Evolutionary conservation across 2,329 filamentous ascomycete species (phyloP).

Genomic region (Pezicula radicicola): DNA sequence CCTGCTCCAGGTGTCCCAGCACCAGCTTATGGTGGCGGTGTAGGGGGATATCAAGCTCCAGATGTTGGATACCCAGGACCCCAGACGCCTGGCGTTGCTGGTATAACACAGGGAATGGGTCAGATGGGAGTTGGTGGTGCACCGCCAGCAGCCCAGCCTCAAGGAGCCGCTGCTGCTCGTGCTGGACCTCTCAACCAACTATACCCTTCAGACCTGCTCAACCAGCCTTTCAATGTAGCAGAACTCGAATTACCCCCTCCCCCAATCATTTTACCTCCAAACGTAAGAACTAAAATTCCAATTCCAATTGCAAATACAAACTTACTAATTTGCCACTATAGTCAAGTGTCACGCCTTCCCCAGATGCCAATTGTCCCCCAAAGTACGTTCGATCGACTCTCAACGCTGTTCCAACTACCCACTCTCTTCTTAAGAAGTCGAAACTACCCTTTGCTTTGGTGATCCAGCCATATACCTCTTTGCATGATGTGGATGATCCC

Average conservation of each 20-base stretch:
- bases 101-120: slow-evolving; percentile 80
- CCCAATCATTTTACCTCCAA: slow-evolving; percentile 84
- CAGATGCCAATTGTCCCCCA: slow-evolving; percentile 83
- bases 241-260: slow-evolving; percentile 91
- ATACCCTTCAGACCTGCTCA: slow-evolving; percentile 86
- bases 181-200: slow-evolving; percentile 74
- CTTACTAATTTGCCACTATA: slow-evolving; percentile 43
- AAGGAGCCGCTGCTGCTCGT: slow-evolving; percentile 45
- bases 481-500: slow-evolving; percentile 89
- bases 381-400: slow-evolving; percentile 95
- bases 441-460: slow-evolving; percentile 93
- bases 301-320: background rate
- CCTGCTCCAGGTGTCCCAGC: slow-evolving; percentile 31
- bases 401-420: slow-evolving; percentile 88
- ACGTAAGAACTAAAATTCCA: slow-evolving; percentile 58
- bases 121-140: slow-evolving; percentile 65
- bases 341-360: slow-evolving; percentile 89
- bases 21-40: slow-evolving; percentile 37
- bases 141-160: slow-evolving; percentile 39
- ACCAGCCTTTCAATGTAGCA: slow-evolving; percentile 89
- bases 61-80: slow-evolving; percentile 63
- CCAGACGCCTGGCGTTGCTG: slow-evolving; percentile 53
- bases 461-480: slow-evolving; percentile 90
- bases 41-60: slow-evolving; percentile 65
- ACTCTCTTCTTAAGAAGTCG: slow-evolving; percentile 93